Conservation (phyloP, 352 stramenopile species). For the Blastocystis sp. region DNA sequence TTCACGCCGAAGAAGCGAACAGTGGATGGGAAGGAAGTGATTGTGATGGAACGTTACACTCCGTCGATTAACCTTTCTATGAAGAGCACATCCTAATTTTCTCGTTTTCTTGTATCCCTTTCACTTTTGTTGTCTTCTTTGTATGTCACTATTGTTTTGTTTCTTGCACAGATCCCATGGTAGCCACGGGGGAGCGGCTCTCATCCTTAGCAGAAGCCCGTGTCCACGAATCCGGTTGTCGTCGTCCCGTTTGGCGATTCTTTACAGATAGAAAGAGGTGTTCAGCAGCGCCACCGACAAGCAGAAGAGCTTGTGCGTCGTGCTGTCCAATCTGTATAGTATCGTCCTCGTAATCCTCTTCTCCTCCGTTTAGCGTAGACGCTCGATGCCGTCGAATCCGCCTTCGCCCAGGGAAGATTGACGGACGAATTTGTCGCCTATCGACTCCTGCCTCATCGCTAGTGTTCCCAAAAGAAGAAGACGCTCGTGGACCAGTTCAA, state of each 20-base stretch:
- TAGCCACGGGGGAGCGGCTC: neutral
- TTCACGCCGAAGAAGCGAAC: conserved; percentile 36
- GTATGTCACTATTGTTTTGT: neutral
- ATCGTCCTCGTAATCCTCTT: conserved; percentile 34
- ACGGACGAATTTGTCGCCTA: neutral
- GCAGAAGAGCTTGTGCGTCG: conserved; percentile 29
- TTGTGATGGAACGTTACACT: conserved; percentile 42
- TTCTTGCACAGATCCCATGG: neutral
- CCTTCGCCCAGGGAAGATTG: conserved; percentile 22
- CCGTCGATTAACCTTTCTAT: conserved; percentile 7
- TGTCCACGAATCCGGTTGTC: conserved; percentile 13
- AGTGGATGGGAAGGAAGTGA: conserved; percentile 60
- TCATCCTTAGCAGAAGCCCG: conserved; percentile 33
- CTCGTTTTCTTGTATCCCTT: conserved; percentile 17
- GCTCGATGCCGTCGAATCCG: conserved; percentile 38
- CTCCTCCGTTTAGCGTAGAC: conserved; percentile 22
- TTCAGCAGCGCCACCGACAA: conserved; percentile 17
- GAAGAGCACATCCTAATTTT: conserved; percentile 40
- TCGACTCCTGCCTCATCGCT: neutral
- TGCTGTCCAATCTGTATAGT: conserved; percentile 64
- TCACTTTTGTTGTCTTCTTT: conserved; percentile 27
- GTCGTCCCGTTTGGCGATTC: neutral
- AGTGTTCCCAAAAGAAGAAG: conserved; percentile 11
- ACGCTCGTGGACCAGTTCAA: conserved; percentile 57
- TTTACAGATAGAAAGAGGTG: conserved; percentile 12